Conservation (phyloP, 164 flowering plant genomes). For the Saururus chinensis region DNA sequence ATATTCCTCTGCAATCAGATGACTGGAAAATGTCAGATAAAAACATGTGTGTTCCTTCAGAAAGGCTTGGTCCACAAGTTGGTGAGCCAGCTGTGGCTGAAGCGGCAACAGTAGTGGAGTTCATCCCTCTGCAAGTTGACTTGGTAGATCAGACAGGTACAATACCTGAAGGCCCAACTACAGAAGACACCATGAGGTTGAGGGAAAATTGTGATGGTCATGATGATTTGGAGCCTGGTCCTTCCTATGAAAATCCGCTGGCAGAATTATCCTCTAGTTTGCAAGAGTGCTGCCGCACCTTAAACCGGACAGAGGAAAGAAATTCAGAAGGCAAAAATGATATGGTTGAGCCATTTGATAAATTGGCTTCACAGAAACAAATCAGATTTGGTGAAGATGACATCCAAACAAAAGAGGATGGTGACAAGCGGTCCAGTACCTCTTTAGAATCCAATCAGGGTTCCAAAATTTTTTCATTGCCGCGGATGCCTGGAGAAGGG, state of each 20-base stretch:
- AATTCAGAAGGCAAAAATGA: background rate
- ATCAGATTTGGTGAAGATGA: constrained; percentile 29
- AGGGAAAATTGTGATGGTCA: background rate
- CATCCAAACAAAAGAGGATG: constrained; percentile 1
- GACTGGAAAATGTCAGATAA: no score
- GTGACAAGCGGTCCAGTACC: background rate
- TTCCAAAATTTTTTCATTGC: constrained; percentile 9
- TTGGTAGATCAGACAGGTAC: constrained; percentile 15
- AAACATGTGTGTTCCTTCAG: background rate
- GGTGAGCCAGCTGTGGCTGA: constrained; percentile 2
- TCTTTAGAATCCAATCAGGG: background rate
- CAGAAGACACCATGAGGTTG: background rate
- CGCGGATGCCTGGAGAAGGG: constrained; percentile 19
- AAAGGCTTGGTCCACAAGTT: background rate
- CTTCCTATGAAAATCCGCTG: constrained; percentile 41
- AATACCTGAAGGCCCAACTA: constrained; percentile 6
- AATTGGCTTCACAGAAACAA: constrained; percentile 56
- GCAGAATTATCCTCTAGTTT: constrained; percentile 59
- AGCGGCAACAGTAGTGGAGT: constrained; percentile 24
- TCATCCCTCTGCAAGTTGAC: constrained; percentile 38
- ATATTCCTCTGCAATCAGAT: background rate
- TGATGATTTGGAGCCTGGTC: constrained; percentile 8
- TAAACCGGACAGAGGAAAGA: constrained; percentile 5
- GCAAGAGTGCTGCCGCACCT: constrained; percentile 38
- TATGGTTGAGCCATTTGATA: constrained; percentile 53